Conservation (phyloP, 2,329 filamentous ascomycete genomes). For the Penicillium vulpinum region DNA sequence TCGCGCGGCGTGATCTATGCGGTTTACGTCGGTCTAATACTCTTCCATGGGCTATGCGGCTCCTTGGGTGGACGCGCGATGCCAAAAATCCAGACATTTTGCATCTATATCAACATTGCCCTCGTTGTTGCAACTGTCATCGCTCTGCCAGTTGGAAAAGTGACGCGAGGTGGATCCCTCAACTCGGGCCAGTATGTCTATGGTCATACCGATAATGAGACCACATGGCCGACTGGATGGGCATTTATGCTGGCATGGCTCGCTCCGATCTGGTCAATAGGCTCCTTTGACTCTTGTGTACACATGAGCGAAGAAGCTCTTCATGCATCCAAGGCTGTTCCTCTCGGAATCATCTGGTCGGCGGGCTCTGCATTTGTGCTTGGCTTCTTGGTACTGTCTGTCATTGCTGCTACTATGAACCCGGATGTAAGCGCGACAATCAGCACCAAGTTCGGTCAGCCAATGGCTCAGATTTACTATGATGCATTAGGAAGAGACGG, state of each 20-base stretch:
- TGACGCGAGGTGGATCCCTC: slow-evolving; percentile 26
- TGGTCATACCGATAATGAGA: slow-evolving; percentile 56
- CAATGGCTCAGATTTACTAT: slow-evolving; percentile 62
- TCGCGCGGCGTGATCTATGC: slow-evolving; percentile 59
- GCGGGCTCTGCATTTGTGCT: slow-evolving; percentile 48
- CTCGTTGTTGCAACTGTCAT: slow-evolving; percentile 59
- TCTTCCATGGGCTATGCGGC: slow-evolving; percentile 57
- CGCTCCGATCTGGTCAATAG: slow-evolving; percentile 61
- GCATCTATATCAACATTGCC: slow-evolving; percentile 57
- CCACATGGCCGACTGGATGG: slow-evolving; percentile 59
- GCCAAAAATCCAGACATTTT: slow-evolving; percentile 59
- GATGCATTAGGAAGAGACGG: slow-evolving; percentile 61
- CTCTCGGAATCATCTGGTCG: slow-evolving; percentile 52
- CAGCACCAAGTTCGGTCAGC: slow-evolving; percentile 57
- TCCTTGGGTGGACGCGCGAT: slow-evolving; percentile 57
- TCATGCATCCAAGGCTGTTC: slow-evolving; percentile 61
- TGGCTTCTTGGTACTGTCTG: slow-evolving; percentile 59
- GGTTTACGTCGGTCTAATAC: slow-evolving; percentile 56
- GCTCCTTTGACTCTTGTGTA: slow-evolving; percentile 58
- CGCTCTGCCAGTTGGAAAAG: slow-evolving; percentile 55
- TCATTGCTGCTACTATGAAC: slow-evolving; percentile 60
- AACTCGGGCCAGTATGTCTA: slow-evolving; percentile 55
- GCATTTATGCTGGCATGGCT: slow-evolving; percentile 63
- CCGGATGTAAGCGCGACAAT: slow-evolving; percentile 50
- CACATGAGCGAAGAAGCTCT: slow-evolving; percentile 63